phyloP scores from a whole-genome alignment of 176 grass and related monocot genomes.

The Bromus sterilis region DNA sequence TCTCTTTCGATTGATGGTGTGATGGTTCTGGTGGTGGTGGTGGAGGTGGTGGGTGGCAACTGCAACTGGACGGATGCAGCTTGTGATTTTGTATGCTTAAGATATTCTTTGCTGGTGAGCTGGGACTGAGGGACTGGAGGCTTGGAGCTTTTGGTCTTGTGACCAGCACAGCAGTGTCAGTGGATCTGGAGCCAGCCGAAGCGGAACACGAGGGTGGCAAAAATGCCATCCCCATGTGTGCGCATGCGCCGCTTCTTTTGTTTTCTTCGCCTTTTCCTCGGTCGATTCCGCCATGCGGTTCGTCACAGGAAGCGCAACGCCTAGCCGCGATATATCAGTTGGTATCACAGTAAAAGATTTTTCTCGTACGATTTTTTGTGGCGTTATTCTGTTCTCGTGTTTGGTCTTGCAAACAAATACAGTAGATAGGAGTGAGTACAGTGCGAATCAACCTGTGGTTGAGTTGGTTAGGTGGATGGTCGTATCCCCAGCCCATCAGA shows the following conservation, averaged over 20 bases:
- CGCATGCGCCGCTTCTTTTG: not conserved
- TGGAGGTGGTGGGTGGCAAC: constrained; percentile 14
- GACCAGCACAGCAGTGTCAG: not conserved
- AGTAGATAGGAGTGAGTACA: too few species aligned
- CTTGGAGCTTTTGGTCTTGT: not conserved
- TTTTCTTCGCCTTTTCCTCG: not conserved
- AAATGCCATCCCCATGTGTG: constrained; percentile 18
- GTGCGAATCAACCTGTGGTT: too few species aligned
- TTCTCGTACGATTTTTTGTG: not conserved
- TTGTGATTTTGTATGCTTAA: constrained; percentile 11
- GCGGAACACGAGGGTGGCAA: not conserved
- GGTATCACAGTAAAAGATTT: not conserved
- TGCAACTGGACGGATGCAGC: constrained; percentile 5
- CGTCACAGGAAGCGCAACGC: not conserved
- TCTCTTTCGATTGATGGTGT: not conserved
- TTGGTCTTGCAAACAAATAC: not conserved
- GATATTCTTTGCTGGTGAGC: constrained; percentile 25
- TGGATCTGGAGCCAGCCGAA: constrained; percentile 24
- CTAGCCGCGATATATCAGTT: too few species aligned
- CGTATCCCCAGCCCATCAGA: too few species aligned
- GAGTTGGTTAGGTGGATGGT: too few species aligned
- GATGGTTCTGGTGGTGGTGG: not conserved
- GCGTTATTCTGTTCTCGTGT: not conserved
- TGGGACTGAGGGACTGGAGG: not conserved
- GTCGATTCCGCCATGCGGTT: not conserved